Conservation (phyloP, 495 filamentous ascomycete genomes). For the Daldinia loculata region DNA sequence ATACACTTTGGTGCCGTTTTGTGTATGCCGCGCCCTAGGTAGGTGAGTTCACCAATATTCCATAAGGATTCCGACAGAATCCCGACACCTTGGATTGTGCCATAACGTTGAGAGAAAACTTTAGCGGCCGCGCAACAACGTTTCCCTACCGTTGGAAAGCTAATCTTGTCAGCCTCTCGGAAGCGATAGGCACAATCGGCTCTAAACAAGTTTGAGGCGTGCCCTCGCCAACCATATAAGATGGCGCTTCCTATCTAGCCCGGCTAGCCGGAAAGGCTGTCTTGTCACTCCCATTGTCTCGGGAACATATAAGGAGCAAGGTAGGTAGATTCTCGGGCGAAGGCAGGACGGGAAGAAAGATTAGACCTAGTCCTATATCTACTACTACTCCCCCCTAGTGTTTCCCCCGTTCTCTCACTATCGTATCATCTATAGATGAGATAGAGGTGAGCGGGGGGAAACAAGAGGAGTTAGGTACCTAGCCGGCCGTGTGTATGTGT, state of each 20-base stretch:
- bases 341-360: background rate
- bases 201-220: background rate
- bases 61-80: background rate
- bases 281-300: background rate
- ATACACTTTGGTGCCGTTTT: background rate
- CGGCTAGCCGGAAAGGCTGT: slow-evolving; percentile 1
- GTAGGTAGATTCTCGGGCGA: background rate
- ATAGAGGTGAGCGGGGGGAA: background rate
- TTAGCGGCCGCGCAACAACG: background rate
- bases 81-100: slow-evolving; percentile 13
- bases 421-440: background rate
- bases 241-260: background rate
- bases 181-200: background rate
- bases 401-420: background rate
- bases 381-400: background rate
- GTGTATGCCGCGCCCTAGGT: background rate
- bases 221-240: background rate
- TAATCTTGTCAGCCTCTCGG: slow-evolving; percentile 1
- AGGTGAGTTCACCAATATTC: background rate
- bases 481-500: slow-evolving; percentile 1
- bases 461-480: background rate
- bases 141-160: slow-evolving; percentile 2
- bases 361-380: background rate
- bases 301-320: slow-evolving; percentile 5
- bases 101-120: background rate